Evolutionary conservation across 1,284 basidiomycete species (phyloP).

Genomic region (Papiliotrema nemorosa): DNA sequence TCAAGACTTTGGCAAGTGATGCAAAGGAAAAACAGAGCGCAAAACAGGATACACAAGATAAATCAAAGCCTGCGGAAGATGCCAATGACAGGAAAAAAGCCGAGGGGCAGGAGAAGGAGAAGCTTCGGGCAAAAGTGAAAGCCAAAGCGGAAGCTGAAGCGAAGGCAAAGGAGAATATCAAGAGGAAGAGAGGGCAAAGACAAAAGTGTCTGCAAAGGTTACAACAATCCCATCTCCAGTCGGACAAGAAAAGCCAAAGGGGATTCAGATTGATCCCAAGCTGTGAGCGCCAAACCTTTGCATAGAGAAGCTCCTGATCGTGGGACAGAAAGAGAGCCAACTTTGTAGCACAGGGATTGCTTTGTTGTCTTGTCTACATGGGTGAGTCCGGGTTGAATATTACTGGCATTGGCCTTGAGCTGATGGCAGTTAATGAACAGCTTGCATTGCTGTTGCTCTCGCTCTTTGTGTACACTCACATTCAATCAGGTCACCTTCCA

Average conservation of each 20-base stretch:
- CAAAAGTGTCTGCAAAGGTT: not conserved
- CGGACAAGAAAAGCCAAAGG: not conserved
- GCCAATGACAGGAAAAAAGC: not conserved
- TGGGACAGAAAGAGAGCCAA: constrained; percentile 24
- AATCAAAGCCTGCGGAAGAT: not conserved
- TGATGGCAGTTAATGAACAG: constrained; percentile 14
- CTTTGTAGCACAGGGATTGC: constrained; percentile 22
- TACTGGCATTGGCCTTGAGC: not conserved
- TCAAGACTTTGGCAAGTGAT: not conserved
- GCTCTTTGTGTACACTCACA: constrained; percentile 14
- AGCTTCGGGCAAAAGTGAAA: not conserved
- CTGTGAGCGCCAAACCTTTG: not conserved
- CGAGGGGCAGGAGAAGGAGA: too few species aligned
- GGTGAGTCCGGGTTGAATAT: constrained; percentile 11
- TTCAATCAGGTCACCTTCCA: not conserved
- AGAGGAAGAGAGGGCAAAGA: constrained; percentile 3
- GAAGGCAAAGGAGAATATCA: constrained; percentile 10
- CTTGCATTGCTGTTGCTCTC: constrained; percentile 19
- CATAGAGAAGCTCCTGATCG: not conserved
- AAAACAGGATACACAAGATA: not conserved
- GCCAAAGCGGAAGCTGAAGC: constrained; percentile 3
- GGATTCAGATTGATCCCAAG: not conserved
- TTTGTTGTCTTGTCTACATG: constrained; percentile 24
- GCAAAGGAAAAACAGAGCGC: not conserved
- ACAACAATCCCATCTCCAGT: too few species aligned